A percentile compares a stretch with the other conserved stretches of the same genome.
Conservation (phyloP, 2,329 filamentous ascomycete genomes). For the Fusarium metavorans region DNA sequence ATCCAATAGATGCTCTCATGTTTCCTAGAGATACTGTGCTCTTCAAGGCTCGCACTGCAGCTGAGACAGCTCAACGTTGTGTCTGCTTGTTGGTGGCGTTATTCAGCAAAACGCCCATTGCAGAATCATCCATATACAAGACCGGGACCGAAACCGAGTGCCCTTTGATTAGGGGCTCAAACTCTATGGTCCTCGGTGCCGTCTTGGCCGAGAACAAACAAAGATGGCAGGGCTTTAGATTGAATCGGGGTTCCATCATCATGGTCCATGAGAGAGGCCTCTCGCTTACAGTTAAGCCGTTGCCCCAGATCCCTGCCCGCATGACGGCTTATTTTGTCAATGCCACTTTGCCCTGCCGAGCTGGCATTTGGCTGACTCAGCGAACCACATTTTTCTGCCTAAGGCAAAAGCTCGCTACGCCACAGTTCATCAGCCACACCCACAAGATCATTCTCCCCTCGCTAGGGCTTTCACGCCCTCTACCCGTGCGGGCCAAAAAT, state of each 20-base stretch:
- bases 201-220: neutral
- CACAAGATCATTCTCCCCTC: slow-evolving; percentile 33
- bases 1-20: neutral
- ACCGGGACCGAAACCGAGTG: neutral
- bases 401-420: slow-evolving; percentile 23
- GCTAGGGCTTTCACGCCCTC: slow-evolving; percentile 56
- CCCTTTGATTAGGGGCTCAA: neutral
- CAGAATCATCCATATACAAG: neutral
- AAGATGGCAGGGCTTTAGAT: neutral
- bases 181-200: neutral
- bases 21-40: neutral
- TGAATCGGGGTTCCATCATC: neutral
- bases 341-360: slow-evolving; percentile 3
- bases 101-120: neutral
- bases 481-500: slow-evolving; percentile 49
- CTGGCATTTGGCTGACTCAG: slow-evolving; percentile 19
- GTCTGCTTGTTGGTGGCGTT: neutral
- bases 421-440: slow-evolving; percentile 33
- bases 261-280: slow-evolving; percentile 11
- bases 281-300: slow-evolving; percentile 2
- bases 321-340: slow-evolving; percentile 35
- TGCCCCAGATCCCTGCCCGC: neutral
- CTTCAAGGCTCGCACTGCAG: neutral
- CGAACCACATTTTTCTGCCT: slow-evolving; percentile 13
- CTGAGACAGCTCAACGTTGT: neutral